A percentile compares a stretch with the other conserved stretches of the same genome.
phyloP scores from a whole-genome alignment of 257 asterid species.

The Catharanthus roseus region DNA sequence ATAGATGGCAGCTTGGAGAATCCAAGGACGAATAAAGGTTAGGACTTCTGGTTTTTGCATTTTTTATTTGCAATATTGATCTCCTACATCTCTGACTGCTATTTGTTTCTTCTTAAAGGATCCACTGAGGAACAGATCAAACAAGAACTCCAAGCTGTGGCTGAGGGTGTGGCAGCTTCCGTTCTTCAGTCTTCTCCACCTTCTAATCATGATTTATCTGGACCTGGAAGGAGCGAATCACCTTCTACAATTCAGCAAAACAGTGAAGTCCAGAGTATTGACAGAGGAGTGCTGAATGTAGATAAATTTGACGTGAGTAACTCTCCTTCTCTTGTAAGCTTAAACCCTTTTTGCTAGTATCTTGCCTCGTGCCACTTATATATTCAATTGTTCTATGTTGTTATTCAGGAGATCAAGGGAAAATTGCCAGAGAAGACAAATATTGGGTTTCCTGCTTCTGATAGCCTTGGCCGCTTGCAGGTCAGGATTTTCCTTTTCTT shows the following conservation, averaged over 20 bases:
- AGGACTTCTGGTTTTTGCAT: conserved; percentile 3
- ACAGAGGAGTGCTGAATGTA: conserved; percentile 34
- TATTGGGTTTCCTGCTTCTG: conserved; percentile 69
- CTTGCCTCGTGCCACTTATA: background rate
- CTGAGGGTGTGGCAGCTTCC: conserved; percentile 94
- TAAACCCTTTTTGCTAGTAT: background rate
- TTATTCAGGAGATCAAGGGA: conserved; percentile 55
- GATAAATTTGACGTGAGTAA: conserved; percentile 60
- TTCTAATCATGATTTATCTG: conserved; percentile 45
- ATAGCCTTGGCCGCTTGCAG: conserved; percentile 79
- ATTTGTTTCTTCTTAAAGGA: conserved; percentile 31
- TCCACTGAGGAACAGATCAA: conserved; percentile 78
- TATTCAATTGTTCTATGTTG: background rate
- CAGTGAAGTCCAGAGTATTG: conserved; percentile 38
- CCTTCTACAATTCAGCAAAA: conserved; percentile 38
- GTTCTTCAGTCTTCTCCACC: conserved; percentile 59
- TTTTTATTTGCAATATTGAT: background rate
- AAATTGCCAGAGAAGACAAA: conserved; percentile 55
- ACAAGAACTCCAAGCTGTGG: conserved; percentile 92
- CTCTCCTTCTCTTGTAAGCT: conserved; percentile 13
- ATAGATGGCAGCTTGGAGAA: conserved; percentile 37
- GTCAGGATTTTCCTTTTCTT: conserved; percentile 29
- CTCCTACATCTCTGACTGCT: conserved; percentile 15
- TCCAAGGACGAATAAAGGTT: conserved; percentile 50
- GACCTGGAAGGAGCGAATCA: conserved; percentile 34